Evolutionary conservation across 352 stramenopile genomes (phyloP), one percentile per base, ranked within the genome.

Genomic region (Plasmopara halstedii): DNA sequence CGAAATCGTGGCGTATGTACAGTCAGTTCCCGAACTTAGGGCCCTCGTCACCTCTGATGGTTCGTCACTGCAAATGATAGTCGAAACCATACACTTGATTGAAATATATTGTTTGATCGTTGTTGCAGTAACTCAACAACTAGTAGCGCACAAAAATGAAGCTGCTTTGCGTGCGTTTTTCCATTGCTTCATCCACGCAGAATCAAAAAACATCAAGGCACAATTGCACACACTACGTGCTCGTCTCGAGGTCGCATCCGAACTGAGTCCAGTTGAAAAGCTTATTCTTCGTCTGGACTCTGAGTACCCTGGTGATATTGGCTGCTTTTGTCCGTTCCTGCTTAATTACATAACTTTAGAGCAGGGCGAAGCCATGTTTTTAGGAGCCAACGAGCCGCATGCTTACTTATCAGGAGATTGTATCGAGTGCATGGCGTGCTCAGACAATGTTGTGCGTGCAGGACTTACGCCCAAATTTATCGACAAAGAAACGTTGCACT

Each of bases 391-490:
- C 63, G 96, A 99, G 57, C 97, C 97, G n/a, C 97, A 99, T 67
- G 97, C 97, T 11, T 99, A 99, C 66, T 74, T 99, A 17, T 88
- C 79, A 2, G 97, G 97, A 26, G 81, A 92, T 53, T 92, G 81
- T 52, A 87, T 99, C 18, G 97, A 99, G 66, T 98, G 95, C 59
- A 99, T 99, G 97, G 96, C 96, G 21, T 97, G 94, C 40, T 97
- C 81, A 22, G 96, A 99, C 72, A 99, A 99, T 67, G 96, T 99
- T 11, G 96, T 99, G 20, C 90, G 97, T 36, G 96, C 96, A 4
- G 97, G 96, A 17, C 68, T 99, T 11, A 99, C 97, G 25, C 95
- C 96, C 31, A 99, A 99, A 72, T 97, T 98, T 58, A 98, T 98
- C 46, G 97, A 99, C 79, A 97, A 98, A 44, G 73, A 91, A 17